A percentile compares a stretch with the other conserved stretches of the same genome.
Evolutionary conservation across 441 rosid species (phyloP).

Genomic region (Arabidopsis hybrid): DNA sequence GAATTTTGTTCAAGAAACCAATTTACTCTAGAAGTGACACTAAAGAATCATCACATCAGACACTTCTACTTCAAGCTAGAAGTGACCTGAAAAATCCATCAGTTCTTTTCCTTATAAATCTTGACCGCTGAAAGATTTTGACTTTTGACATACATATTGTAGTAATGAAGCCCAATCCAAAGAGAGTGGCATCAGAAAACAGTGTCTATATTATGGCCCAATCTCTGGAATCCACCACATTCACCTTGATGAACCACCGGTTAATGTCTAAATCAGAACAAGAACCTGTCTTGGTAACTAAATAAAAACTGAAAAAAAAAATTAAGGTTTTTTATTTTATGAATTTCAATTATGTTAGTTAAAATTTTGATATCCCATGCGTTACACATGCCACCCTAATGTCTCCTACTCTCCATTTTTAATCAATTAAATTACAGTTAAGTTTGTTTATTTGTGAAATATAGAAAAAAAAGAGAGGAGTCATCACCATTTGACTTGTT

Average conservation of each 20-base stretch:
- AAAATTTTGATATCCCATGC: slow-evolving; percentile 4
- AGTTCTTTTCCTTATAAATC: neutral
- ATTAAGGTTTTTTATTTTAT: neutral
- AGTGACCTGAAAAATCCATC: neutral
- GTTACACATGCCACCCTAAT: slow-evolving; percentile 10
- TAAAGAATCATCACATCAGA: neutral
- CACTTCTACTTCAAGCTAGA: neutral
- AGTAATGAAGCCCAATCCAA: slow-evolving; percentile 1
- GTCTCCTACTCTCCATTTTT: neutral
- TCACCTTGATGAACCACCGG: neutral
- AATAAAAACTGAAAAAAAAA: neutral
- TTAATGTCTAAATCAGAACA: neutral
- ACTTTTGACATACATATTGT: neutral
- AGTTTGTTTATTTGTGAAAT: neutral
- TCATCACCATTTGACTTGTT: slow-evolving; percentile 15
- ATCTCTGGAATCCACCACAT: neutral
- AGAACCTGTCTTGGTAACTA: neutral
- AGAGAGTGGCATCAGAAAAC: neutral
- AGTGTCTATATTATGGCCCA: neutral
- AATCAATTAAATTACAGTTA: neutral
- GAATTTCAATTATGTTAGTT: slow-evolving; percentile 13
- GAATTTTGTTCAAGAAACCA: neutral
- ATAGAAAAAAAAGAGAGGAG: neutral
- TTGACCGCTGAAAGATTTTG: neutral
- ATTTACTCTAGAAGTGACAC: neutral